Evolutionary conservation across 805 yeast genomes (phyloP).

Genomic region (Kodamaea hsintzibuensis): DNA sequence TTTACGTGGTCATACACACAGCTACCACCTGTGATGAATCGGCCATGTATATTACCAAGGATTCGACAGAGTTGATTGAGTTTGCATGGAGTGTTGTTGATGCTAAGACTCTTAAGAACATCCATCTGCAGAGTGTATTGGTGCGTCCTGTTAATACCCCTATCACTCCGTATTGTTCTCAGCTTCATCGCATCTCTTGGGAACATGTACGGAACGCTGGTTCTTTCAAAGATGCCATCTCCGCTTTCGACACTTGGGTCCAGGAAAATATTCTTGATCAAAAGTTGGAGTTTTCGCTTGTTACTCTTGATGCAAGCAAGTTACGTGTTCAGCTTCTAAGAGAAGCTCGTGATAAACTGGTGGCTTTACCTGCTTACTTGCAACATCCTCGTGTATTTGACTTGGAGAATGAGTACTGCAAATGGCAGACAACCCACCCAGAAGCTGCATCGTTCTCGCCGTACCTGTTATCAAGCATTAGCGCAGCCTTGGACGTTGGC

Average conservation of each 20-base stretch:
- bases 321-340: constrained; percentile 75
- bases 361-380: constrained; percentile 69
- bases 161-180: constrained; percentile 58
- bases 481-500: constrained; percentile 49
- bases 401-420: constrained; percentile 65
- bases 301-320: constrained; percentile 68
- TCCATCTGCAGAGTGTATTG: constrained; percentile 45
- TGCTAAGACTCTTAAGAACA: constrained; percentile 47
- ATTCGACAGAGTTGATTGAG: constrained; percentile 66
- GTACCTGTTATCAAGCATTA: constrained; percentile 38
- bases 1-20: constrained; percentile 60
- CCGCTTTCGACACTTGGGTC: constrained; percentile 51
- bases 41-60: constrained; percentile 58
- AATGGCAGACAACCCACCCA: constrained; percentile 66
- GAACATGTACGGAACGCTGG: constrained; percentile 59
- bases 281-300: constrained; percentile 58
- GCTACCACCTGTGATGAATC: constrained; percentile 70
- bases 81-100: constrained; percentile 68
- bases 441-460: constrained; percentile 43
- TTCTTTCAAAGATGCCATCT: constrained; percentile 63
- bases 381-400: constrained; percentile 79
- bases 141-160: constrained; percentile 68
- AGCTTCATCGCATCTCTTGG: constrained; percentile 56
- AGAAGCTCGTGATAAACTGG: constrained; percentile 76
- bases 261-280: constrained; percentile 43